Base-by-base conservation (phyloP, 805 yeast genomes). In the Danielia reshetovae region DNA sequence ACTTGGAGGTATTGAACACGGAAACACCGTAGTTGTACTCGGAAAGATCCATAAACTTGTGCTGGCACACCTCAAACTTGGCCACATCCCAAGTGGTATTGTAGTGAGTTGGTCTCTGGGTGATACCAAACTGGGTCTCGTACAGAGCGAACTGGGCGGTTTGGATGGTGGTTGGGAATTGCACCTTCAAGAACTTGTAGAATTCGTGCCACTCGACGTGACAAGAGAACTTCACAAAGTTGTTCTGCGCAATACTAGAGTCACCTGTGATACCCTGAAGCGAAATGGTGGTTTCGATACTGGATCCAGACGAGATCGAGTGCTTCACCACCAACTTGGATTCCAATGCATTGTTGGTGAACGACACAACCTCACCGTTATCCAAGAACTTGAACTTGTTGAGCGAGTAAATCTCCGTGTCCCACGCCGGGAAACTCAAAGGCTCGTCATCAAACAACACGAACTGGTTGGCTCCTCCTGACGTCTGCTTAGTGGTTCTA, bases 21-120 rank as follows among this genome's bases (percentile, higher is more conserved):
- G 94, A 72, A 9, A 88, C 95, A 54, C 98, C 98, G 52, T 86
- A 89, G 42, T 74, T 76, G 57, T 68, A 76, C 52, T 87, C 97
- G 17, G 95, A 83, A 49, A 85, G 79, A 56, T 90, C 98, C 48
- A 94, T 90, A 62, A 86, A 90, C 54, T 85, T 85, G 59, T 93
- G 98, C 52, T 84, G 87, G 52, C 96, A 85, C 8, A 88, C 96
- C 61, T 90, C 98, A 59, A 90, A 90, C 57, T 88, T 89, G 38
- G 97, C 97, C 22, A 83, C 82, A 52, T 90, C 98, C 97, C 97
- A 90, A 1, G 86, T 68, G 0, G 98, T 90, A 57, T 90, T 93
- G 65, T 70, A 90, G 60, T 90, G 97, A 0, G 97, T 90, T 30
- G 97, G 95, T 46, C 97, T 77, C 51, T 75, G 79, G 5, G 95